phyloP scores from a whole-genome alignment of 306 rosid genomes.

The Inga laurina region DNA sequence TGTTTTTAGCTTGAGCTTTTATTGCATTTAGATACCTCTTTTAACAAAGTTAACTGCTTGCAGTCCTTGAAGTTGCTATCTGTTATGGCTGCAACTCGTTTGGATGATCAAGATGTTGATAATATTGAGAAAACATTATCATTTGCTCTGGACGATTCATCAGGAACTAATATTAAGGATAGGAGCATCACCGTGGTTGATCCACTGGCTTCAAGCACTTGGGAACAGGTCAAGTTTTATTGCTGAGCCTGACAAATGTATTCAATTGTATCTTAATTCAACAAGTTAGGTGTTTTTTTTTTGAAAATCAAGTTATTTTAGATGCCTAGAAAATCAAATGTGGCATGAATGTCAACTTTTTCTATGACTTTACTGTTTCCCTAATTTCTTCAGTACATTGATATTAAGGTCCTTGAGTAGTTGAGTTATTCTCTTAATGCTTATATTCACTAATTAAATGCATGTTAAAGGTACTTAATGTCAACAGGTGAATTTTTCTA shows the following conservation, averaged over 20 bases:
- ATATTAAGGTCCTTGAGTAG: not conserved
- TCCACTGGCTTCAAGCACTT: slow-evolving; percentile 86
- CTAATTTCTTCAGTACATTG: not conserved
- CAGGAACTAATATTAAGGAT: slow-evolving; percentile 49
- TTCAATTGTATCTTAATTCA: slow-evolving; percentile 1
- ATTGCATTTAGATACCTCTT: slow-evolving; percentile 10
- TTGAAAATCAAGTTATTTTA: not conserved
- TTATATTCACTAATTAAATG: slow-evolving; percentile 12
- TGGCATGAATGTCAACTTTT: slow-evolving; percentile 3
- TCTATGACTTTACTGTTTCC: not conserved
- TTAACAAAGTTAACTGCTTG: slow-evolving; percentile 29
- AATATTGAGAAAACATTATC: slow-evolving; percentile 59
- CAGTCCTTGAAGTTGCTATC: slow-evolving; percentile 89
- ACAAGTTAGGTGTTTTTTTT: not conserved
- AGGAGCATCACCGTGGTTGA: slow-evolving; percentile 55
- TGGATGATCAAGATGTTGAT: slow-evolving; percentile 64
- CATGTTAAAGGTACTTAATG: slow-evolving; percentile 7
- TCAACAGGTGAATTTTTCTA: slow-evolving; percentile 8
- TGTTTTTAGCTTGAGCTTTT: slow-evolving; percentile 17
- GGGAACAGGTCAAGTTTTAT: slow-evolving; percentile 70
- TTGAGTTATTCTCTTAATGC: not conserved
- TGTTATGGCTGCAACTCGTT: slow-evolving; percentile 75
- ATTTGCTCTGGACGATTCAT: slow-evolving; percentile 56
- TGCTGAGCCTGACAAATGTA: slow-evolving; percentile 22
- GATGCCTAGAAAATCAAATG: slow-evolving; percentile 11